A percentile compares a stretch with the other conserved stretches of the same genome.
Evolutionary conservation across 1,139 yeast species (phyloP).

Genomic region (Diutina neorugosa): DNA sequence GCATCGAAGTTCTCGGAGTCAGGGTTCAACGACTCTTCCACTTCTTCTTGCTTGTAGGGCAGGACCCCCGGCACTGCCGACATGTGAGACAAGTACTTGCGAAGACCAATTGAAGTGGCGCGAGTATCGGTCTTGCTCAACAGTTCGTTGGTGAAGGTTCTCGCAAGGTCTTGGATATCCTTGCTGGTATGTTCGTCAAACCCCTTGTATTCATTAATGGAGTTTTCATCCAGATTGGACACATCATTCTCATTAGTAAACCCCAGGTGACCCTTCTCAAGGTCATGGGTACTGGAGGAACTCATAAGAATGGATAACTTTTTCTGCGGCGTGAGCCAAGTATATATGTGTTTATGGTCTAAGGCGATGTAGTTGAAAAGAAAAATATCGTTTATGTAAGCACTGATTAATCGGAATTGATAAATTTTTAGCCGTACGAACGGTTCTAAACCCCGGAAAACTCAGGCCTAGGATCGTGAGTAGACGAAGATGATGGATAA

Average conservation of each 20-base stretch:
- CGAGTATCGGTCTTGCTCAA: slow-evolving; percentile 3
- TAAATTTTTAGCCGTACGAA: background rate
- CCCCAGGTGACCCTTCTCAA: slow-evolving; percentile 2
- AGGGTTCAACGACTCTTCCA: slow-evolving; percentile 15
- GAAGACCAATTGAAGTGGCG: slow-evolving; percentile 9
- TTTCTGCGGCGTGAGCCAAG: background rate
- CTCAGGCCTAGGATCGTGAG: background rate
- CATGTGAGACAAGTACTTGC: slow-evolving; percentile 33
- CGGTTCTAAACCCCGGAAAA: background rate
- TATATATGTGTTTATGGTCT: background rate
- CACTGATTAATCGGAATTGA: background rate
- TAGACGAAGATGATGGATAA: background rate
- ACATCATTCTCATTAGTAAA: background rate
- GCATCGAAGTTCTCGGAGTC: slow-evolving; percentile 45
- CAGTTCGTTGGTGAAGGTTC: slow-evolving; percentile 26
- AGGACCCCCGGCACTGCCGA: slow-evolving; percentile 39
- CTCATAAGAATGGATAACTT: background rate
- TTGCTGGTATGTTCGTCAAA: slow-evolving; percentile 15
- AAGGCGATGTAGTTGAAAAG: background rate
- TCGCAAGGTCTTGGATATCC: slow-evolving; percentile 49
- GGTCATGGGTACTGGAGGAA: background rate
- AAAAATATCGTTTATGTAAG: background rate
- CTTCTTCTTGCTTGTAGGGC: slow-evolving; percentile 16
- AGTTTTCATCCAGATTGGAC: background rate
- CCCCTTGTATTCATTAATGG: slow-evolving; percentile 22